Evolutionary conservation across 129 eudicot species (phyloP).

Genomic region (Helianthus annuus): HanXRQr2.0-SUNRISE NC_035433.2:50886565-50887064

Average conservation of each 20-base stretch:
- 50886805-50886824: background rate
- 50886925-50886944: conserved; percentile 42
- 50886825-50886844: conserved; percentile 57
- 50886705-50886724: conserved; percentile 81
- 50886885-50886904: conserved; percentile 62
- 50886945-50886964: background rate
- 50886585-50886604: conserved; percentile 31
- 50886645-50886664: conserved; percentile 51
- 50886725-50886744: conserved; percentile 76
- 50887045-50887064: background rate
- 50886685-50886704: conserved; percentile 72
- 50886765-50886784: background rate
- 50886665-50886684: conserved; percentile 55
- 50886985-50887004: background rate
- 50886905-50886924: conserved; percentile 62
- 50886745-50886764: too few species aligned
- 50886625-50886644: conserved; percentile 45
- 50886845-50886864: conserved; percentile 85
- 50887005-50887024: background rate
- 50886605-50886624: conserved; percentile 44
- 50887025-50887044: background rate
- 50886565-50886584: conserved; percentile 35
- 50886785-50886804: background rate
- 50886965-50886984: background rate
- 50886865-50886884: conserved; percentile 80